Evolutionary conservation across 176 grass and related monocot species (phyloP).

Genomic region (Panicum miliaceum): DNA sequence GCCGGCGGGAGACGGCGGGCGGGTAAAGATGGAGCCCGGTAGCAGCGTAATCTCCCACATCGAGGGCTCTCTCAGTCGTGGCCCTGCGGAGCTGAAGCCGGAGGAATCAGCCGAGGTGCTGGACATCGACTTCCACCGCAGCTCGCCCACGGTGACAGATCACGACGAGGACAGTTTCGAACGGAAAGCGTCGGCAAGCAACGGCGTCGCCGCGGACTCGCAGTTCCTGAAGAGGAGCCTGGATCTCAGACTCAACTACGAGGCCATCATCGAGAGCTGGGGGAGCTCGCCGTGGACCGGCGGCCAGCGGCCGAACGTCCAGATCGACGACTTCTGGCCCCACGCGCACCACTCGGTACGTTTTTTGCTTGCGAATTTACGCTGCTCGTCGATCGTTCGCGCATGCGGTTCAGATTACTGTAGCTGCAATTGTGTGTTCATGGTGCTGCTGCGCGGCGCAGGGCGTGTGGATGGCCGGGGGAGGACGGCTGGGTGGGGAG

Average conservation of each 20-base stretch:
- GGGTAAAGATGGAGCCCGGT: slow-evolving; percentile 53
- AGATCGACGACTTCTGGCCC: slow-evolving; percentile 55
- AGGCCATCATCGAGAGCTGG: slow-evolving; percentile 83
- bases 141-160: slow-evolving; percentile 50
- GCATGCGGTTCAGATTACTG: too few species aligned
- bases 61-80: background rate
- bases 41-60: background rate
- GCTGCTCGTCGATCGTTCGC: background rate
- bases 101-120: slow-evolving; percentile 50
- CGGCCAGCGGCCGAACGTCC: slow-evolving; percentile 59
- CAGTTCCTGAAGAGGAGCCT: slow-evolving; percentile 49
- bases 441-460: slow-evolving; percentile 24
- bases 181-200: slow-evolving; percentile 31
- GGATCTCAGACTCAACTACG: slow-evolving; percentile 76
- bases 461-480: slow-evolving; percentile 55
- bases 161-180: slow-evolving; percentile 42
- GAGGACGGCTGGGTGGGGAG: slow-evolving; percentile 21
- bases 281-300: slow-evolving; percentile 78
- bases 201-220: background rate
- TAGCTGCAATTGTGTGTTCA: background rate
- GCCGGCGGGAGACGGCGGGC: slow-evolving; percentile 11
- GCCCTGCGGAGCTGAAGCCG: slow-evolving; percentile 35
- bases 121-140: slow-evolving; percentile 60
- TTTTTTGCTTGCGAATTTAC: background rate
- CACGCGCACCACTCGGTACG: slow-evolving; percentile 55